Evolutionary conservation across 1,284 basidiomycete genomes (phyloP).

Genomic region (Mrakiaceae sp.): DNA sequence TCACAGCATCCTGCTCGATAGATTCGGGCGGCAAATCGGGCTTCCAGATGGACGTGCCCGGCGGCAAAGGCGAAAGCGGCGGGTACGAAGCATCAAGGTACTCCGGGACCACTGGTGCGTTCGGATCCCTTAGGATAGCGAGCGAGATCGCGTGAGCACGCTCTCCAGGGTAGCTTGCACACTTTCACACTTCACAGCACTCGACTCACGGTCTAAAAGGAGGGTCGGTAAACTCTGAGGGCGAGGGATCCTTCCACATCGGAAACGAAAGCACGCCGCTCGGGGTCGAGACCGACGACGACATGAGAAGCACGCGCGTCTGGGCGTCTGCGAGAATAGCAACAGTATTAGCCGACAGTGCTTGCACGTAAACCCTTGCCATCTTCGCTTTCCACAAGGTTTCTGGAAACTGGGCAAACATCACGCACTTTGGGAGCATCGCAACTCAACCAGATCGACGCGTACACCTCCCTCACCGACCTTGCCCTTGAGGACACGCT

Average conservation of each 20-base stretch:
- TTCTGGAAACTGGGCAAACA: no score
- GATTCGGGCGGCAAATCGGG: neutral
- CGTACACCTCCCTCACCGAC: constrained; percentile 9
- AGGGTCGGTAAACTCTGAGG: neutral
- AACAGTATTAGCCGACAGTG: no score
- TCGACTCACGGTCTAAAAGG: no score
- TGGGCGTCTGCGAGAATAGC: neutral
- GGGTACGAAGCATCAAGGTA: neutral
- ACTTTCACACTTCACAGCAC: no score
- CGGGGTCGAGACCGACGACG: constrained; percentile 2
- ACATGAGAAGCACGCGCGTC: neutral
- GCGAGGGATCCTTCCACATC: neutral
- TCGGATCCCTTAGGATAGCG: no score
- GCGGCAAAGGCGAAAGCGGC: neutral
- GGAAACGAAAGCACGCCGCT: neutral
- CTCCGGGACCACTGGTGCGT: neutral
- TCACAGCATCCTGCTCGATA: constrained; percentile 5
- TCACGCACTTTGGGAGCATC: no score
- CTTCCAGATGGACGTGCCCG: neutral
- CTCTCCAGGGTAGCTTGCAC: no score
- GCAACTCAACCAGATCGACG: no score
- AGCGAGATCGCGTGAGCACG: no score
- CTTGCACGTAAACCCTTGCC: no score
- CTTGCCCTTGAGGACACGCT: neutral
- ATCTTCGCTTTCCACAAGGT: no score